Percentiles rank a stretch among this genome's conserved stretches.
Conservation (phyloP, 805 yeast species). For the Huiozyma sinensis region DNA sequence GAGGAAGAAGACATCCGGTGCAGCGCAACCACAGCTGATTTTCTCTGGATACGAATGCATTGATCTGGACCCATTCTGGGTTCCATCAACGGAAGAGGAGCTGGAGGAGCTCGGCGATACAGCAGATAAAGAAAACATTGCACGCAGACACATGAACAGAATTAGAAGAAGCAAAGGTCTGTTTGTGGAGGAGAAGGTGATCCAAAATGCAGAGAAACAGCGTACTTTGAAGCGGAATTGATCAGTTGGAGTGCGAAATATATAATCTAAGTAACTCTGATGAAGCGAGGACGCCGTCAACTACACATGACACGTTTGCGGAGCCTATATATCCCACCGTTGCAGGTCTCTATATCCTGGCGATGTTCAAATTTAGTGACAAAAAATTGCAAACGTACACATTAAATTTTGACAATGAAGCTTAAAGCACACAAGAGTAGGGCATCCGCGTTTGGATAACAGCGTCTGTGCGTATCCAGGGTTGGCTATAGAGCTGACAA, state of each 20-base stretch:
- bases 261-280: too few species aligned
- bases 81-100: slow-evolving; percentile 95
- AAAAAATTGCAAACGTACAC: too few species aligned
- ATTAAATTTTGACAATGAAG: too few species aligned
- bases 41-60: slow-evolving; percentile 81
- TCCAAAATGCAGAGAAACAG: slow-evolving; percentile 89
- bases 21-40: slow-evolving; percentile 91
- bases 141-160: slow-evolving; percentile 72
- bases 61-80: slow-evolving; percentile 97
- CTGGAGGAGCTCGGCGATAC: slow-evolving; percentile 85
- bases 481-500: too few species aligned
- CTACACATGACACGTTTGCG: too few species aligned
- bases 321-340: too few species aligned
- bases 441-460: neutral
- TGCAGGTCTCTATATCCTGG: too few species aligned
- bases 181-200: slow-evolving; percentile 80
- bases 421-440: neutral
- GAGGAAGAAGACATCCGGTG: slow-evolving; percentile 87
- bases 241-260: too few species aligned
- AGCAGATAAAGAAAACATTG: slow-evolving; percentile 87
- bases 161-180: slow-evolving; percentile 83
- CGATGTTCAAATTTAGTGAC: too few species aligned
- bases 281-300: too few species aligned
- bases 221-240: slow-evolving; percentile 70
- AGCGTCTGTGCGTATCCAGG: neutral